A percentile compares a stretch with the other conserved stretches of the same genome.
These are phyloP conservation scores for Panaeolus cyanescens DNA, from an alignment of 768 basidiomycete genomes.

Conservation along the genomic window DNA sequence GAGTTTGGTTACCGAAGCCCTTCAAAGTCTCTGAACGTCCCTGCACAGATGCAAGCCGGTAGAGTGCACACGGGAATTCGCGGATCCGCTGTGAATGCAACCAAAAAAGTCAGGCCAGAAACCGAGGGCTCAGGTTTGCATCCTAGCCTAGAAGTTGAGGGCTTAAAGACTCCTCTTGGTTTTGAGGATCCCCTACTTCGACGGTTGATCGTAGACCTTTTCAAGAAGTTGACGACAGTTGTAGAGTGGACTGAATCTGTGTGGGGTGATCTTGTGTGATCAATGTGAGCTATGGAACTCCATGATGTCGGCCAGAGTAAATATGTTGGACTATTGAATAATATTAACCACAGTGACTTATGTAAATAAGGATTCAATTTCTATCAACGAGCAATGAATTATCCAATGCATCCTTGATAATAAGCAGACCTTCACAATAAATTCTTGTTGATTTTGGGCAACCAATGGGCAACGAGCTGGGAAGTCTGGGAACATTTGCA, in stretches of 20 bases:
- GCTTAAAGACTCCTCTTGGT: conserved; percentile 40
- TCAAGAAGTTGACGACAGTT: conserved; percentile 38
- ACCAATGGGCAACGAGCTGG: too few relatives aligned
- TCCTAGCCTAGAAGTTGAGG: neutral
- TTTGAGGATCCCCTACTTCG: conserved; percentile 66
- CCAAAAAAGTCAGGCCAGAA: conserved; percentile 5
- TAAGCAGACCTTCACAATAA: too few relatives aligned
- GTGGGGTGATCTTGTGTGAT: conserved; percentile 49
- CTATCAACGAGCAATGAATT: too few relatives aligned
- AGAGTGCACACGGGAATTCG: conserved; percentile 13
- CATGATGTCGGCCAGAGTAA: too few relatives aligned
- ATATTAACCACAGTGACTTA: too few relatives aligned
- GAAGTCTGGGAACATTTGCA: too few relatives aligned
- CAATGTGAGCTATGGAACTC: neutral
- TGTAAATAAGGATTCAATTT: too few relatives aligned
- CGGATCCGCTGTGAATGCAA: neutral
- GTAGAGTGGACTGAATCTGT: conserved; percentile 57
- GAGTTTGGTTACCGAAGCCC: neutral
- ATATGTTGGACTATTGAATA: too few relatives aligned
- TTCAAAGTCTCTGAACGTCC: neutral
- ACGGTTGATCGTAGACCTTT: conserved; percentile 41
- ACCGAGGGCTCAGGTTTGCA: neutral
- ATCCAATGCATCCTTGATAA: too few relatives aligned
- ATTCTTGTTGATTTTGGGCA: too few relatives aligned
- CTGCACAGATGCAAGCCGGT: conserved; percentile 32